phyloP scores from a whole-genome alignment of 2,329 filamentous ascomycete genomes.

The Epichloe sylvatica region DNA sequence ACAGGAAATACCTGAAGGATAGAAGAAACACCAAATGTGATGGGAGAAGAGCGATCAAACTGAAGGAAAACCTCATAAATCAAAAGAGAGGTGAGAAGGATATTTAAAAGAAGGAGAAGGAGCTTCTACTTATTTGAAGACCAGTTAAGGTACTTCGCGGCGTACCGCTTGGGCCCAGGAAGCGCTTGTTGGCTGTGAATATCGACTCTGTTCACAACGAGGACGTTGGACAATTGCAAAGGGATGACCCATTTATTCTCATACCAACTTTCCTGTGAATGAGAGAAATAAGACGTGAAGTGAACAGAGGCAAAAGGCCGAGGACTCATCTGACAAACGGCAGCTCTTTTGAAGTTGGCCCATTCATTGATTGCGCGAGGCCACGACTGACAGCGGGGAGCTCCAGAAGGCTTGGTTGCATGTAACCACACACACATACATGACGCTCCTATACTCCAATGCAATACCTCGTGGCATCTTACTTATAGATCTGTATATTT shows the following conservation, averaged over 20 bases:
- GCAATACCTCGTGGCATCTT: constrained; percentile 1
- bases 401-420: background rate
- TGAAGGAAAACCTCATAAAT: background rate
- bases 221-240: background rate
- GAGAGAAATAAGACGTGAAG: background rate
- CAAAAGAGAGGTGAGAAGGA: background rate
- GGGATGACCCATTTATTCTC: constrained; percentile 1
- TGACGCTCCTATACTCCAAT: background rate
- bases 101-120: background rate
- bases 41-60: background rate
- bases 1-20: background rate
- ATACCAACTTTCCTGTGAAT: background rate
- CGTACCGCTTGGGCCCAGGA: background rate
- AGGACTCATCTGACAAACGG: constrained; percentile 1
- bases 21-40: background rate
- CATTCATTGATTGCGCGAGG: background rate
- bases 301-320: background rate
- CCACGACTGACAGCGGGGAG: background rate
- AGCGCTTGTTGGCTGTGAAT: constrained; percentile 1
- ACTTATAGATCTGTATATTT: background rate
- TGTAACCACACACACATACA: constrained; percentile 4
- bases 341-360: background rate
- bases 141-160: background rate
- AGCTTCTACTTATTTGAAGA: background rate
- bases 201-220: background rate